Evolutionary conservation across 129 eudicot genomes (phyloP).

Genomic region (Chrysanthemum seticuspe): DNA sequence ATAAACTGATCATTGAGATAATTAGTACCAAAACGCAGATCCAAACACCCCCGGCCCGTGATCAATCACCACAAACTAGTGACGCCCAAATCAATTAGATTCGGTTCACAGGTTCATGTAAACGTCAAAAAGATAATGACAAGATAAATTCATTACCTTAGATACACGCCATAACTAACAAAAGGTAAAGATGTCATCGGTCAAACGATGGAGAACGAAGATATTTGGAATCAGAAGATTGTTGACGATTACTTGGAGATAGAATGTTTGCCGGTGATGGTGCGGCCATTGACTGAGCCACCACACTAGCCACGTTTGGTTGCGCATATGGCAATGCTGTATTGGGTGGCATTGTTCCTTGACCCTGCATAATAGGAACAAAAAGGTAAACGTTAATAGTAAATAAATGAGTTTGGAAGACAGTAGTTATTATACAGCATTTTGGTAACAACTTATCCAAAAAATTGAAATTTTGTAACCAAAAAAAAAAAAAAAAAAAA

Average conservation of each 20-base stretch:
- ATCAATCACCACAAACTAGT: conserved; percentile 1
- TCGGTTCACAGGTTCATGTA: background rate
- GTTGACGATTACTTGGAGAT: conserved; percentile 31
- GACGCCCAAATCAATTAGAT: background rate
- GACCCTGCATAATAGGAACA: conserved; percentile 36
- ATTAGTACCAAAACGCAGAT: too few species aligned
- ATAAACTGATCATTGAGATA: background rate
- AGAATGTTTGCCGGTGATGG: conserved; percentile 15
- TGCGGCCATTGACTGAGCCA: conserved; percentile 10
- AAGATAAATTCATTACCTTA: conserved; percentile 7
- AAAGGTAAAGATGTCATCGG: background rate
- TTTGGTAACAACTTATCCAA: background rate
- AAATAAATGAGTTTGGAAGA: conserved; percentile 1
- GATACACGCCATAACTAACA: conserved; percentile 4
- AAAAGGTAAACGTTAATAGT: background rate
- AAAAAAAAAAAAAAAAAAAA: background rate
- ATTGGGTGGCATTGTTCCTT: conserved; percentile 27
- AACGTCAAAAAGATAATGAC: conserved; percentile 1
- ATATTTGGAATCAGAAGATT: conserved; percentile 8
- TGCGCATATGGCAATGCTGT: conserved; percentile 21
- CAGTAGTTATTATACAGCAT: background rate
- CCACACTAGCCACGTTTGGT: conserved; percentile 14
- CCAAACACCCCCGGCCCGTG: conserved; percentile 7
- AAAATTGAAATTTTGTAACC: background rate
- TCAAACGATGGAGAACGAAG: conserved; percentile 23